These are phyloP conservation scores for Teratosphaeria zuluensis DNA, from an alignment of 2,329 filamentous ascomycete species.

Conservation along the genomic window DNA sequence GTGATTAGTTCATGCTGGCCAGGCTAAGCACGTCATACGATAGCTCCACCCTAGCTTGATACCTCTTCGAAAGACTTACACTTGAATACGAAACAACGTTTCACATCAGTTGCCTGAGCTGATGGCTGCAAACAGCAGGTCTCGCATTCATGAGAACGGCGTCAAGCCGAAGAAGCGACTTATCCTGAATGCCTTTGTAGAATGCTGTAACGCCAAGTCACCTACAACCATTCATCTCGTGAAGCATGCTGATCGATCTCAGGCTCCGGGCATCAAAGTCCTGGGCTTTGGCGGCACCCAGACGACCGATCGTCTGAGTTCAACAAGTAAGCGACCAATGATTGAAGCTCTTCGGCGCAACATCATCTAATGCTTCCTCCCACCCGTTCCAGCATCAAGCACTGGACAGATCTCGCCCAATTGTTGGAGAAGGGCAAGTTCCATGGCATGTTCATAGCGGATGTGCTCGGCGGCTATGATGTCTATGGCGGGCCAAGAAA, in stretches of 20 bases:
- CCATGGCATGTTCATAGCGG: constrained; percentile 56
- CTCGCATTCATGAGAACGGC: background rate
- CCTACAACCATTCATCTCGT: background rate
- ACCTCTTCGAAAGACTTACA: background rate
- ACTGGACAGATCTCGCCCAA: constrained; percentile 56
- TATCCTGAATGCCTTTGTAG: constrained; percentile 1
- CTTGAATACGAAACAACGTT: background rate
- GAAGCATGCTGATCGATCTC: background rate
- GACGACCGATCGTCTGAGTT: constrained; percentile 31
- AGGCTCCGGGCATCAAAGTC: constrained; percentile 39
- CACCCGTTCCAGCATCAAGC: constrained; percentile 50
- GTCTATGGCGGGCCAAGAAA: constrained; percentile 41
- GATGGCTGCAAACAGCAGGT: background rate
- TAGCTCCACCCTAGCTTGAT: background rate
- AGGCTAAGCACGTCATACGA: background rate
- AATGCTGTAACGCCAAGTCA: constrained; percentile 25
- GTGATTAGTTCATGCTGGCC: too few species aligned
- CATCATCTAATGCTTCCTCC: constrained; percentile 19
- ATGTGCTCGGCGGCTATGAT: constrained; percentile 54
- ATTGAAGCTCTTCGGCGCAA: background rate
- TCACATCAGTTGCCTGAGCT: background rate
- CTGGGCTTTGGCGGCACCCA: constrained; percentile 58
- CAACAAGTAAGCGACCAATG: background rate
- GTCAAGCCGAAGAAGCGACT: background rate
- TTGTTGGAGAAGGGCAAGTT: constrained; percentile 53